phyloP scores from a whole-genome alignment of 2,329 filamentous ascomycete species.

The Trichoderma oligosporum region DNA sequence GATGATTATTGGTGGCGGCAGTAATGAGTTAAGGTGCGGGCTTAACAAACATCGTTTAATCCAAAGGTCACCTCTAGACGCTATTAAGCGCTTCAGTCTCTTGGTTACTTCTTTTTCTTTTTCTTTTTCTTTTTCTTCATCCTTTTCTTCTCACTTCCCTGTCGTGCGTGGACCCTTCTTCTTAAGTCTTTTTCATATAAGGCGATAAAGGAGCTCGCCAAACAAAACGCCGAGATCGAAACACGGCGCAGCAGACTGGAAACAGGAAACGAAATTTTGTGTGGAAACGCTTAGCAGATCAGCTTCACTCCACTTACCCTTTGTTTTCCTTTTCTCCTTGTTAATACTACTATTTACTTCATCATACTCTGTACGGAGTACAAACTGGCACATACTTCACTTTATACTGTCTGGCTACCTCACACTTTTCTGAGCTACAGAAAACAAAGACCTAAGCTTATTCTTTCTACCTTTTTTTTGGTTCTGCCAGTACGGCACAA shows the following conservation, averaged over 20 bases:
- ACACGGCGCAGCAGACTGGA: background rate
- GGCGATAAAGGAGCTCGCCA: slow-evolving; percentile 1
- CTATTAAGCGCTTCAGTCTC: background rate
- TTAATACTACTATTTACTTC: no score
- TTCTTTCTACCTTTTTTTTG: background rate
- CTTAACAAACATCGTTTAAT: background rate
- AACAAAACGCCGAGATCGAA: slow-evolving; percentile 7
- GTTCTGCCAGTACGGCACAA: background rate
- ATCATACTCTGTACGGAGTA: no score
- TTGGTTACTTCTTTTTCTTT: background rate
- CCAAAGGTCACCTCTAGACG: background rate
- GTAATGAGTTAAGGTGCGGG: no score
- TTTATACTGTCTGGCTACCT: background rate
- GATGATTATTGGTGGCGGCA: no score
- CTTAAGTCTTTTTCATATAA: background rate
- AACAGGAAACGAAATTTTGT: background rate
- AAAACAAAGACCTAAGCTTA: background rate
- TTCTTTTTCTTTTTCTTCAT: background rate
- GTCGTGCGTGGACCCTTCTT: no score
- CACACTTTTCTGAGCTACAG: background rate
- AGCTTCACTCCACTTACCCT: background rate
- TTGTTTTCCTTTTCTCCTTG: background rate
- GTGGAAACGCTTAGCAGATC: slow-evolving; percentile 9
- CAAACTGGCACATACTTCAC: no score
- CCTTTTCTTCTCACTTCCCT: no score